Base-by-base conservation (phyloP, 202 grass and related monocot genomes). In the Digitaria exilis region DNA sequence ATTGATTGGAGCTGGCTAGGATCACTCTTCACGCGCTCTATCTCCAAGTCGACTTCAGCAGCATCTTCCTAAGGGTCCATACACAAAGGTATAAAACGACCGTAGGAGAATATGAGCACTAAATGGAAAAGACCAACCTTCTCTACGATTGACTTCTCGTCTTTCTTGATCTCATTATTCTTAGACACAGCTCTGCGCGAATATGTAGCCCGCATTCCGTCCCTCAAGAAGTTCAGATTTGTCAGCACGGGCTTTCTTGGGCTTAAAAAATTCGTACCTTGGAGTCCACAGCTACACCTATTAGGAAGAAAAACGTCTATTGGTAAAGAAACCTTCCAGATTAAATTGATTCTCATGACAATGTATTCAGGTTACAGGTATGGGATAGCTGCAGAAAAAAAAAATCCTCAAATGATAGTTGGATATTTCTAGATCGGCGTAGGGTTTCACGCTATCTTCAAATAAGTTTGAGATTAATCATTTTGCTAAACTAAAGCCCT, bases 1-100 rank as follows among this genome's bases (percentile, higher is more conserved):
- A 95, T 91, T 46, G 84, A 88, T 42, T 91, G 87, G 74, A 98
- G 89, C 73, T 68, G 90, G 63, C 81, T 58, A 81, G 90, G 85
- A 72, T 92, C 87, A 48, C 65, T 83, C 66, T 73, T 90, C 21
- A 93, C 52, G 77, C 22, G 55, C 73, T 93, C 87, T 28, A 93
- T 77, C 75, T 86, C 92, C 54, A 65, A 35, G 72, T 76, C 29
- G 46, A 57, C 85, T 80, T 86, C 80, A 71, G 73, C 70, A 72
- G 54, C 79, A 91, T 93, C 92, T 63, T 91, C 88, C 95, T 97
- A 32, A n/a, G 32, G 41, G 39, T 67, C 56, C 42, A 48, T 73
- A 82, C 22, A 75, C n/a, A 60, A 64, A 50, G 3, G 65, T 5
- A 75, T 78, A 16, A 85, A 67, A 51, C 7, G 28, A 6, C 43